Evolutionary conservation across 495 filamentous ascomycete genomes (phyloP).

Genomic region (Filosporella fistucella): DNA sequence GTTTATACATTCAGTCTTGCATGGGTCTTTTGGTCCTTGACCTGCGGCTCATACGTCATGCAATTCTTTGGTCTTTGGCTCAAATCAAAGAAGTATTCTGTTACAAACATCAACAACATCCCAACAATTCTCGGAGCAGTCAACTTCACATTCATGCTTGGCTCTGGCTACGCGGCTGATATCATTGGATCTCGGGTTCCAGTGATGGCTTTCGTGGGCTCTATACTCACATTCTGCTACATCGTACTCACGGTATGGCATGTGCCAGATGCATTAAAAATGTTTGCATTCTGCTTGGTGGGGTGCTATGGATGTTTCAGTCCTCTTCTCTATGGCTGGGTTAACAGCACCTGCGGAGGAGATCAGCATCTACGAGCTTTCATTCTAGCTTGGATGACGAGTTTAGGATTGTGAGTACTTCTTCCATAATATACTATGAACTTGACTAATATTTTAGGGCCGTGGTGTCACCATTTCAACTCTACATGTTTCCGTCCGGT

Average conservation of each 20-base stretch:
- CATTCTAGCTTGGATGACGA: no score
- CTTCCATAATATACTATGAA: no score
- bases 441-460: no score
- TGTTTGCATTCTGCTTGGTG: no score
- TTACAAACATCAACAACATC: conserved; percentile 34
- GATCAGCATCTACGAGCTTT: no score
- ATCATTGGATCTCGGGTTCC: conserved; percentile 18
- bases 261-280: no score
- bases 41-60: not conserved
- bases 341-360: no score
- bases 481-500: no score
- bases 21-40: not conserved
- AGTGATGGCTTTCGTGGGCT: conserved; percentile 13
- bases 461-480: no score
- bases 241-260: conserved; percentile 14
- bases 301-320: no score
- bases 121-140: conserved; percentile 24
- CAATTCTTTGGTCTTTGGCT: conserved; percentile 27
- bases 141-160: conserved; percentile 20
- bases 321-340: no score
- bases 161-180: conserved; percentile 22
- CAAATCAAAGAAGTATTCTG: conserved; percentile 35
- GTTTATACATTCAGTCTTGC: conserved; percentile 6
- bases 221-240: conserved; percentile 29
- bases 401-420: no score